Evolutionary conservation across 2,329 filamentous ascomycete genomes (phyloP).

Genomic region (Aspergillus thermomutatus): DNA sequence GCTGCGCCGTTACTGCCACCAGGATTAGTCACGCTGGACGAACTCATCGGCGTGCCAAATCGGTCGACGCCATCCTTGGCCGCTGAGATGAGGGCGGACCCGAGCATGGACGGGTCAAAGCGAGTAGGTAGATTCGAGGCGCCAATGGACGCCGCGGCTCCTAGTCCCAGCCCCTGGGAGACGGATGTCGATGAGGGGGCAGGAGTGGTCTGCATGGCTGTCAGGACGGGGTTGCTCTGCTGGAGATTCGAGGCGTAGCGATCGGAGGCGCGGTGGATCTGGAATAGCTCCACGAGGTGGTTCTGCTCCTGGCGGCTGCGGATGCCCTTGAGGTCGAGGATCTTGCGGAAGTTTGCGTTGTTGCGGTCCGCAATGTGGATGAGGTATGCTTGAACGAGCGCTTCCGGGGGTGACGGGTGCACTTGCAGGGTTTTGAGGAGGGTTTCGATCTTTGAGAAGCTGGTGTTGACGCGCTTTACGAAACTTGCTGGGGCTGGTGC

Average conservation of each 20-base stretch:
- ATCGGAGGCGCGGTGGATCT: constrained; percentile 69
- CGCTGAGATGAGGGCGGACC: constrained; percentile 82
- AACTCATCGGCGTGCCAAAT: constrained; percentile 62
- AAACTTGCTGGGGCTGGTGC: constrained; percentile 64
- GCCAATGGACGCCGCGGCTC: constrained; percentile 40
- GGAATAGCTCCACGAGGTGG: constrained; percentile 84
- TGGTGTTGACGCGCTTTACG: constrained; percentile 78
- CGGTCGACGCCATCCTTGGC: constrained; percentile 79
- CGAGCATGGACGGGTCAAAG: constrained; percentile 79
- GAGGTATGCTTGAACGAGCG: constrained; percentile 92
- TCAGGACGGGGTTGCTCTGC: constrained; percentile 66
- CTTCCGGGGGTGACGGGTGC: constrained; percentile 83
- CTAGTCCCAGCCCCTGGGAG: constrained; percentile 47
- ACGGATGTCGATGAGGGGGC: constrained; percentile 36
- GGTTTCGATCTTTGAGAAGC: constrained; percentile 83
- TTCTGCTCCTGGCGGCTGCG: constrained; percentile 73
- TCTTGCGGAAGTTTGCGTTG: constrained; percentile 92
- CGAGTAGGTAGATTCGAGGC: constrained; percentile 50
- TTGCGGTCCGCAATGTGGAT: constrained; percentile 94
- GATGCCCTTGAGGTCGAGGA: constrained; percentile 92
- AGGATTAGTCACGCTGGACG: constrained; percentile 28
- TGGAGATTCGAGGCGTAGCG: constrained; percentile 65
- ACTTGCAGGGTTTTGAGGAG: constrained; percentile 97
- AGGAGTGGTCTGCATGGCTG: constrained; percentile 51
- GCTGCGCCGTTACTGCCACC: constrained; percentile 16